phyloP scores from a whole-genome alignment of 495 filamentous ascomycete species.

The Tuber calosporum region DNA sequence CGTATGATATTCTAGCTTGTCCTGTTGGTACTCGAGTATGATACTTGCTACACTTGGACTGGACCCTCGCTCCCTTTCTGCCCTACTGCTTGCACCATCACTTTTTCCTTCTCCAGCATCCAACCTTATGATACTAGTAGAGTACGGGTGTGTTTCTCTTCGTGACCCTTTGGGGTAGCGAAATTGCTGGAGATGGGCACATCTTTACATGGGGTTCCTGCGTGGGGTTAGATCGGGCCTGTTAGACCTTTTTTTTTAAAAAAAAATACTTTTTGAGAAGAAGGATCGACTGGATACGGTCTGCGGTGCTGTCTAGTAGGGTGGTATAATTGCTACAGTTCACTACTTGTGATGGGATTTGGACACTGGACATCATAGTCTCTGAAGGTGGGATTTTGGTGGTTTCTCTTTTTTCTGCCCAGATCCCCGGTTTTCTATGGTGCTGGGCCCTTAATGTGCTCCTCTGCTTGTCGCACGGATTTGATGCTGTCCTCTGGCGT shows the following conservation, averaged over 20 bases:
- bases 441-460: neutral
- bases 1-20: neutral
- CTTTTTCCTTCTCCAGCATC: neutral
- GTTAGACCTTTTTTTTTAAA: neutral
- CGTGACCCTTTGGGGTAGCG: neutral
- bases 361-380: too few relatives aligned
- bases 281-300: too few relatives aligned
- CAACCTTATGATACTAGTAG: neutral
- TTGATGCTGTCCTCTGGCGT: neutral
- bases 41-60: neutral
- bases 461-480: neutral
- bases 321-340: too few relatives aligned
- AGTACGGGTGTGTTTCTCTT: neutral
- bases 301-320: too few relatives aligned
- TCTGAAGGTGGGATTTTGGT: too few relatives aligned
- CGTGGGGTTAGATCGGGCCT: neutral
- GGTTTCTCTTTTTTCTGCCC: too few relatives aligned
- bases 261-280: too few relatives aligned
- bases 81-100: neutral
- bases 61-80: neutral
- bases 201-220: neutral
- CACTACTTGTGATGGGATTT: too few relatives aligned
- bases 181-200: neutral
- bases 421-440: too few relatives aligned
- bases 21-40: too few relatives aligned